Conservation (phyloP, 73 alveolate genomes). For the Paramecium caudatum region DNA sequence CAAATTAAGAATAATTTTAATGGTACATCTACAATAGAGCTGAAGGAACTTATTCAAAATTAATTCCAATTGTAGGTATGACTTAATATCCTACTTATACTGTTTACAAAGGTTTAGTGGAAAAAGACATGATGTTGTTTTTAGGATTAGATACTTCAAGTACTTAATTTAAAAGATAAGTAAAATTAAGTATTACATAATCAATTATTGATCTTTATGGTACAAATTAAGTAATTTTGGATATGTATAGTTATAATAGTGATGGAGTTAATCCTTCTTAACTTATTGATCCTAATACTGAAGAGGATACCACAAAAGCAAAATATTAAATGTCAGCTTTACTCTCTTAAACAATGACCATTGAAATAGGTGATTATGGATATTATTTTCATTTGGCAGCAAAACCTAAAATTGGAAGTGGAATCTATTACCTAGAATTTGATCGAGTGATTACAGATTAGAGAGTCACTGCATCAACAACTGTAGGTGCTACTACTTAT, state of each 20-base stretch:
- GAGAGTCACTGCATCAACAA: neutral
- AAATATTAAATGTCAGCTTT: neutral
- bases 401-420: neutral
- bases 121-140: neutral
- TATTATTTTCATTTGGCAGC: constrained; percentile 15
- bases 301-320: constrained; percentile 1
- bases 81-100: constrained; percentile 35
- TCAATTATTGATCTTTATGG: neutral
- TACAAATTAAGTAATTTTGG: neutral
- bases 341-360: neutral
- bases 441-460: constrained; percentile 11
- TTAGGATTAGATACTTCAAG: neutral
- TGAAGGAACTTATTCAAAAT: neutral
- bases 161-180: constrained; percentile 46
- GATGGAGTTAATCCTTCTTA: neutral
- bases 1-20: neutral
- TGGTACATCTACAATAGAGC: constrained; percentile 37
- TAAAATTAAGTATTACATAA: neutral
- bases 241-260: neutral
- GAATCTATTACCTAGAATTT: constrained; percentile 36
- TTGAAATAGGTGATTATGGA: constrained; percentile 59
- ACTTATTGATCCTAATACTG: constrained; percentile 49
- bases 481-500: neutral
- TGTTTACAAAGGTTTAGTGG: neutral
- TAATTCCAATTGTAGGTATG: constrained; percentile 22